phyloP scores from a whole-genome alignment of 495 filamentous ascomycete species.

The Beverwykella pulmonaria region DNA sequence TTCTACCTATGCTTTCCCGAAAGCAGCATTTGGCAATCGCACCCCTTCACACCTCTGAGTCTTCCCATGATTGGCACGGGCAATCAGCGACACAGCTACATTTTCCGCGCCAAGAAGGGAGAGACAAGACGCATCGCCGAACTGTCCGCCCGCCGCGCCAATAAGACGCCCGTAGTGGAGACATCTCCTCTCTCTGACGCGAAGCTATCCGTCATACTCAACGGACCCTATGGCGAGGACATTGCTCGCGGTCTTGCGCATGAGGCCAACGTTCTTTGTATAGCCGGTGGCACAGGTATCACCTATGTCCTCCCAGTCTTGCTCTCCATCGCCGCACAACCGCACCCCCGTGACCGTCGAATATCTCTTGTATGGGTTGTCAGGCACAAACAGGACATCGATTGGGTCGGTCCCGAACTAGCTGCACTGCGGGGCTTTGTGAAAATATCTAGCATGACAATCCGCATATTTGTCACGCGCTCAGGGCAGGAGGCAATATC shows the following conservation, averaged over 20 bases:
- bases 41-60: slow-evolving; percentile 66
- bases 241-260: slow-evolving; percentile 36
- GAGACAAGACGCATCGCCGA: slow-evolving; percentile 59
- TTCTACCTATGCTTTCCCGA: slow-evolving; percentile 66
- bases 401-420: slow-evolving; percentile 62
- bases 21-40: slow-evolving; percentile 65
- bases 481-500: slow-evolving; percentile 42
- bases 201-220: slow-evolving; percentile 55
- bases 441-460: slow-evolving; percentile 44
- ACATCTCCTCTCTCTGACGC: background rate
- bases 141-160: slow-evolving; percentile 30
- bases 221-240: slow-evolving; percentile 61
- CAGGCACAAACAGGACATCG: slow-evolving; percentile 54
- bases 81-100: slow-evolving; percentile 59
- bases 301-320: slow-evolving; percentile 63
- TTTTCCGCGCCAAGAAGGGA: slow-evolving; percentile 63
- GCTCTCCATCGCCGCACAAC: slow-evolving; percentile 47
- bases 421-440: slow-evolving; percentile 46
- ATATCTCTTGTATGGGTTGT: slow-evolving; percentile 67
- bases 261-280: slow-evolving; percentile 58
- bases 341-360: slow-evolving; percentile 37
- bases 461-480: slow-evolving; percentile 62
- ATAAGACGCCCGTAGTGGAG: background rate
- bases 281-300: slow-evolving; percentile 68
- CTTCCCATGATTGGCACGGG: slow-evolving; percentile 47